Base-by-base conservation (phyloP, 768 basidiomycete genomes). In the Cystobasidium ongulense region DNA sequence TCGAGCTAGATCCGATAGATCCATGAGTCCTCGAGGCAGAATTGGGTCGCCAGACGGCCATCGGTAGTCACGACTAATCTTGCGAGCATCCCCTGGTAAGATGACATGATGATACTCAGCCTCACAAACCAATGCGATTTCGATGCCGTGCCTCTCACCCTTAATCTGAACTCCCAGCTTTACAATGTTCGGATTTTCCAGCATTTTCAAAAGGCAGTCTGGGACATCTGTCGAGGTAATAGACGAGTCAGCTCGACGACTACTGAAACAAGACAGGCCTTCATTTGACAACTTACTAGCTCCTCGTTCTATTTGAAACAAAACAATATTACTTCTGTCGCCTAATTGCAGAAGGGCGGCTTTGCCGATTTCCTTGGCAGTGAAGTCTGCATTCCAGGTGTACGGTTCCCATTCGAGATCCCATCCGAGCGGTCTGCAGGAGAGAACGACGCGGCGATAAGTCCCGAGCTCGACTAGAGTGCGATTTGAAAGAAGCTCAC, bases 371-470 rank as follows among this genome's bases (percentile, higher is more conserved):
- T 61, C 36, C 36, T 67, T 29, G 18, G 3, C 31, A 11, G 27
- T 67, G 18, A 33, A 52, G 5, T 17, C 31, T 25, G 23, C 50
- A 25, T 50, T 31, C 50, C 65, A 53, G 27, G 21, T 50, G 4
- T 11, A 29, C 7, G 39, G n/a, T n/a, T 67, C 46, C 65, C 65
- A 67, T 52, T 67, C 65, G 15, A 67, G 27, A 39, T 67, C 65
- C 41, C 23, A 67, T 29, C 65, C 65, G 29, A 67, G 65, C 50
- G 43, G 39, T 27, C 65, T 67, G 43, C n/a, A 17, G 27, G 25
- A 53, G 23, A 15, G 36, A 5, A 39, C 25, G 25, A 11, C 25
- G 57, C n/a, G n/a, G n/a, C n/a, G n/a, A n/a, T n/a, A n/a, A n/a
- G n/a, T n/a, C n/a, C n/a, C n/a, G n/a, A n/a, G n/a, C n/a, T n/a